Evolutionary conservation across 345 rosid species (phyloP).

Genomic region (Aquilaria yunnanensis): DNA sequence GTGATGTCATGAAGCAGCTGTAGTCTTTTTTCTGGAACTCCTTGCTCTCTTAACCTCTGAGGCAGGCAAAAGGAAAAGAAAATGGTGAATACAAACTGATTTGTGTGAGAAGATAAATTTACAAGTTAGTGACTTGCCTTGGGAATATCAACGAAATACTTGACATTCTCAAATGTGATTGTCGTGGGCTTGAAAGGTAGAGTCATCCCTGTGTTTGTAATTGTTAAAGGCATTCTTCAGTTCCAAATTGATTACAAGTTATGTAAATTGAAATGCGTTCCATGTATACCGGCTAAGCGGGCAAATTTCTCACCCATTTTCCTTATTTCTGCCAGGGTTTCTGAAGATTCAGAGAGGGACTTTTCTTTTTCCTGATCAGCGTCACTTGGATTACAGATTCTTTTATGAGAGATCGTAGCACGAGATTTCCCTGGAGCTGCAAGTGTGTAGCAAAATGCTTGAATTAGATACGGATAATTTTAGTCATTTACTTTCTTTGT

Average conservation of each 20-base stretch:
- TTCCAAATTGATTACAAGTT: no score
- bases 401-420: conserved; percentile 21
- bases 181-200: conserved; percentile 60
- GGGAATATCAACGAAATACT: conserved; percentile 55
- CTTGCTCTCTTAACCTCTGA: conserved; percentile 55
- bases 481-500: neutral
- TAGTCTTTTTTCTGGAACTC: conserved; percentile 38
- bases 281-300: neutral
- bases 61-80: neutral
- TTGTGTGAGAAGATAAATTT: neutral
- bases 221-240: neutral
- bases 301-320: conserved; percentile 18
- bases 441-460: neutral
- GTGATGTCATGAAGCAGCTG: conserved; percentile 58
- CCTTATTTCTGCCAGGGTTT: conserved; percentile 11
- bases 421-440: conserved; percentile 31
- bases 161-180: conserved; percentile 51
- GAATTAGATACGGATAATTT: neutral
- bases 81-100: neutral
- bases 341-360: neutral
- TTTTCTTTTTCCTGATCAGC: conserved; percentile 9
- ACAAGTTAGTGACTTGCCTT: conserved; percentile 30
- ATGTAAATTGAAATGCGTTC: neutral
- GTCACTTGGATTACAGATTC: conserved; percentile 2
- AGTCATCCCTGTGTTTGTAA: conserved; percentile 27